Evolutionary conservation across 83 land plant genomes (phyloP).

Genomic region (Picea mariana): DNA sequence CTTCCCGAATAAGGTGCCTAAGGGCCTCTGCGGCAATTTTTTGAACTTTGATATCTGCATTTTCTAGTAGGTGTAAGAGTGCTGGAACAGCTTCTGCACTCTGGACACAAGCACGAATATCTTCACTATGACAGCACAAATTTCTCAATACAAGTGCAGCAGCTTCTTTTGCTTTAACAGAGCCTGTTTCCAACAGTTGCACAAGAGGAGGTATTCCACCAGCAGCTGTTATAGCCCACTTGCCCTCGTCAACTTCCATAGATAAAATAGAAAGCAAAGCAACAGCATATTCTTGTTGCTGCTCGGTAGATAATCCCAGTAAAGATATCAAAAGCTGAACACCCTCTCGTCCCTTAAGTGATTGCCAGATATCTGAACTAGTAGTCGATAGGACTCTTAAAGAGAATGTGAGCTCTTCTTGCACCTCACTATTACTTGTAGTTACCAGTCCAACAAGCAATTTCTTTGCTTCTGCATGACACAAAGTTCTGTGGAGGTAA

Average conservation of each 20-base stretch:
- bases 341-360: constrained; percentile 74
- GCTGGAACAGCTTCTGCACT: constrained; percentile 86
- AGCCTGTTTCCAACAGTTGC: constrained; percentile 74
- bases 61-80: constrained; percentile 71
- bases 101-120: constrained; percentile 90
- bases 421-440: constrained; percentile 63
- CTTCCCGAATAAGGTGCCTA: constrained; percentile 47
- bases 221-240: constrained; percentile 96
- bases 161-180: constrained; percentile 74
- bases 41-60: constrained; percentile 66
- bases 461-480: constrained; percentile 72
- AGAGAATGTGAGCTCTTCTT: constrained; percentile 53
- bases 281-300: constrained; percentile 86
- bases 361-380: constrained; percentile 60
- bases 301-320: constrained; percentile 73
- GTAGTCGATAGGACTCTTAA: constrained; percentile 54
- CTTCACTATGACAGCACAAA: constrained; percentile 80
- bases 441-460: constrained; percentile 76
- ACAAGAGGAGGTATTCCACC: constrained; percentile 94
- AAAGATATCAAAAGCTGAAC: constrained; percentile 80
- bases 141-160: constrained; percentile 73
- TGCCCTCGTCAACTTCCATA: constrained; percentile 72
- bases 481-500: constrained; percentile 38
- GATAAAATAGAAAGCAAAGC: constrained; percentile 65
- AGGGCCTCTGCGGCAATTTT: constrained; percentile 67